These are phyloP conservation scores for Mortierella hygrophila DNA, from an alignment of 192 early-diverging fungal genomes.

Conservation along the genomic window DNA sequence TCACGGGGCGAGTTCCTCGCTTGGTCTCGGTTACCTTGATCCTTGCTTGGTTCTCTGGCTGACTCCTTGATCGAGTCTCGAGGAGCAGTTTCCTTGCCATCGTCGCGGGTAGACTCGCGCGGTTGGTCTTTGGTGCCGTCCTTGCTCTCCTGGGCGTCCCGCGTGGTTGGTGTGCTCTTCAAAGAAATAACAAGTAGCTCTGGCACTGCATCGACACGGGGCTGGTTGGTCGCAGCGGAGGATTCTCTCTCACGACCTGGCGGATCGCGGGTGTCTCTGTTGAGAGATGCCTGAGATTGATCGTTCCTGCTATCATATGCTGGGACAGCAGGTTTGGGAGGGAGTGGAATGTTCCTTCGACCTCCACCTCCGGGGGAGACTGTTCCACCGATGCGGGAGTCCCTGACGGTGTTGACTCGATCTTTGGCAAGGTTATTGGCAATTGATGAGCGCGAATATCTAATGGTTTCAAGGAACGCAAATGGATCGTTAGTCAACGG, in stretches of 20 bases:
- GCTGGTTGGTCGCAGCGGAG: not conserved
- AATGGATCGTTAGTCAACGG: not conserved
- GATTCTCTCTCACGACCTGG: not conserved
- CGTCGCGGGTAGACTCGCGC: slow-evolving; percentile 3
- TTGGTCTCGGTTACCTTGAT: not conserved
- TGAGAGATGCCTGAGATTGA: not conserved
- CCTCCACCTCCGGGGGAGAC: slow-evolving; percentile 13
- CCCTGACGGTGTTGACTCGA: slow-evolving; percentile 18
- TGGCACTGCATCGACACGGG: slow-evolving; percentile 4
- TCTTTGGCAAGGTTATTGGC: not conserved
- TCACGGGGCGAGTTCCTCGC: slow-evolving; percentile 10
- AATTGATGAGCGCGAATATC: not conserved
- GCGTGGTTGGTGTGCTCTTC: slow-evolving; percentile 11
- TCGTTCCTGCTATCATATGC: slow-evolving; percentile 18
- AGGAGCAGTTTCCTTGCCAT: not conserved
- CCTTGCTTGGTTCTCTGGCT: not conserved
- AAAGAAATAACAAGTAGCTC: slow-evolving; percentile 40
- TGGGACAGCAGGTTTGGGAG: slow-evolving; percentile 36
- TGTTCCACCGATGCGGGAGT: slow-evolving; percentile 27
- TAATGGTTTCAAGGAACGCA: not conserved
- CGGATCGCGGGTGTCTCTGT: slow-evolving; percentile 7
- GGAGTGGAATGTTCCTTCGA: slow-evolving; percentile 35
- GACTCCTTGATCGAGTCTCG: slow-evolving; percentile 17
- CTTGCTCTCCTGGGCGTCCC: slow-evolving; percentile 21
- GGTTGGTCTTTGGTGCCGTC: slow-evolving; percentile 8